phyloP scores from a whole-genome alignment of 2,329 filamentous ascomycete genomes.

The Golovinomyces cichoracearum region DNA sequence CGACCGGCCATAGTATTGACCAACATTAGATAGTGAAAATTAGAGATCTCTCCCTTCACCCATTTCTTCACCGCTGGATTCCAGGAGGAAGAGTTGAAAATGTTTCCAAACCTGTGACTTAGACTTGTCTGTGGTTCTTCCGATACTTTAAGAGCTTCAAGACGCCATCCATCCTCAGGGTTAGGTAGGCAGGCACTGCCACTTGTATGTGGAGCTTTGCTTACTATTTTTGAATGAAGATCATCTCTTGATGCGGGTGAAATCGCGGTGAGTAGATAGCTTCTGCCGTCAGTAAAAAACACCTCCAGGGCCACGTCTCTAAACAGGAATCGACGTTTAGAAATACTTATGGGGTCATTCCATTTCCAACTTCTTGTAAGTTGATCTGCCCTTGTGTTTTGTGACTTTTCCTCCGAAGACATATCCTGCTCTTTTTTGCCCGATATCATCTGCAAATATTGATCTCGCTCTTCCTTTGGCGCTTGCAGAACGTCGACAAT shows the following conservation, averaged over 20 bases:
- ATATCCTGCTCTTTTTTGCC: slow-evolving; percentile 24
- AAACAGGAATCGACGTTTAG: slow-evolving; percentile 83
- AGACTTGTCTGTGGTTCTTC: slow-evolving; percentile 37
- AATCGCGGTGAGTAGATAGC: slow-evolving; percentile 72
- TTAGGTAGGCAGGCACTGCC: slow-evolving; percentile 43
- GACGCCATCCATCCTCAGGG: slow-evolving; percentile 71
- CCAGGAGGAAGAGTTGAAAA: slow-evolving; percentile 62
- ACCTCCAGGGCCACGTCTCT: slow-evolving; percentile 90
- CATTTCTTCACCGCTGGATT: slow-evolving; percentile 72
- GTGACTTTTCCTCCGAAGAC: slow-evolving; percentile 33
- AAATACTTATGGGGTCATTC: slow-evolving; percentile 82
- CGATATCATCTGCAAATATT: slow-evolving; percentile 82
- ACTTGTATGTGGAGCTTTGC: slow-evolving; percentile 56
- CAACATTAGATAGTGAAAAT: slow-evolving; percentile 97
- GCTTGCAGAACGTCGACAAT: slow-evolving; percentile 95
- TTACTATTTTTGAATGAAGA: slow-evolving; percentile 47
- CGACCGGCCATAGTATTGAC: slow-evolving; percentile 92
- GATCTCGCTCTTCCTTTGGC: slow-evolving; percentile 71
- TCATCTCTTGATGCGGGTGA: slow-evolving; percentile 51
- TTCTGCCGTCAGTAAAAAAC: slow-evolving; percentile 90
- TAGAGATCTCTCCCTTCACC: slow-evolving; percentile 85
- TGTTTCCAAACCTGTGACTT: slow-evolving; percentile 70
- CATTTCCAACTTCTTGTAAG: slow-evolving; percentile 80
- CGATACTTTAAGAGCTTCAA: slow-evolving; percentile 52
- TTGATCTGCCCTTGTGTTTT: slow-evolving; percentile 35